Percentiles rank a stretch among this genome's conserved stretches.
Evolutionary conservation across 73 alveolate genomes (phyloP).

Genomic region (Tetrahymena malaccensis): DNA sequence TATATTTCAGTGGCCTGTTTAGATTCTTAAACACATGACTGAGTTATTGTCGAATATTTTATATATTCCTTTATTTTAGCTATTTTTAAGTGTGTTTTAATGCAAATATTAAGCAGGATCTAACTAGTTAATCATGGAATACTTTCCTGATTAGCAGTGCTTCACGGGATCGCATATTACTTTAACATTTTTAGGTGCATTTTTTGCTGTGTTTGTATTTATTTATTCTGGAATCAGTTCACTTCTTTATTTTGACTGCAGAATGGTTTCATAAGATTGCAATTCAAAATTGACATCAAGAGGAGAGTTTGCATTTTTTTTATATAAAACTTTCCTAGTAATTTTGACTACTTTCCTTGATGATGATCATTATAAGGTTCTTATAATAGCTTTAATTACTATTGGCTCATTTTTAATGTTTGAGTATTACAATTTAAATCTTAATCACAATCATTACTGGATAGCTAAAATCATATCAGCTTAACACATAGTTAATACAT

Average conservation of each 20-base stretch:
- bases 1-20: neutral
- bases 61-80: neutral
- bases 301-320: neutral
- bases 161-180: neutral
- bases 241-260: neutral
- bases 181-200: neutral
- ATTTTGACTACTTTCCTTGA: neutral
- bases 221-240: neutral
- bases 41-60: neutral
- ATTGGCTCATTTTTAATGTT: neutral
- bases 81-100: neutral
- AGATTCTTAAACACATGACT: neutral
- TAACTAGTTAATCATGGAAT: neutral
- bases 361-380: neutral
- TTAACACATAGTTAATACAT: neutral
- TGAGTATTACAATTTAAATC: neutral
- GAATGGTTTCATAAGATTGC: neutral
- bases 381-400: neutral
- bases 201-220: neutral
- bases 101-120: neutral
- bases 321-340: neutral
- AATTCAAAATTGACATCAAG: neutral
- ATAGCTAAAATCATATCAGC: neutral
- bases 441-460: neutral
- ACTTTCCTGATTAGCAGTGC: neutral